phyloP scores from a whole-genome alignment of 169 alveolate species.

The Eimeria acervulina region DNA sequence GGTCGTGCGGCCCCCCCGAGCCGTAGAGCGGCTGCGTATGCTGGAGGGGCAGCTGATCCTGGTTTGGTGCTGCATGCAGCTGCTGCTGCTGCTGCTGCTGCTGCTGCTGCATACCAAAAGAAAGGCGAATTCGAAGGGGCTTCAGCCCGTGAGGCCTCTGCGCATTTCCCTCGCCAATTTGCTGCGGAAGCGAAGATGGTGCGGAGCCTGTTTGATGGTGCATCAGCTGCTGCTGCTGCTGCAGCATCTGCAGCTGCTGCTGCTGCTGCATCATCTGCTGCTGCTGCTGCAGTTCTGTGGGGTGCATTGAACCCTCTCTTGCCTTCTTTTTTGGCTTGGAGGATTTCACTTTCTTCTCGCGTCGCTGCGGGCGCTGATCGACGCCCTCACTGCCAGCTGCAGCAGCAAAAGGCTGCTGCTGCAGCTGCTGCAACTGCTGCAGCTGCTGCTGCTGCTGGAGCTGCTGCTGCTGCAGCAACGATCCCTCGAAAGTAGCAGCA shows the following conservation, averaged over 20 bases:
- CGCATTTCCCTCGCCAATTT: neutral
- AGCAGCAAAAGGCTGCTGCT: slow-evolving; percentile 43
- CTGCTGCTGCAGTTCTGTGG: neutral
- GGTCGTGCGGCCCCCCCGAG: neutral
- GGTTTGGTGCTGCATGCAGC: neutral
- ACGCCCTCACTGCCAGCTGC: neutral
- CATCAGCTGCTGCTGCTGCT: slow-evolving; percentile 3
- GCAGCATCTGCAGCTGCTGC: neutral
- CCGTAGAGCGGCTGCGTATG: slow-evolving; percentile 21
- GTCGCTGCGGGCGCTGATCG: neutral
- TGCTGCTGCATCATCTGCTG: neutral
- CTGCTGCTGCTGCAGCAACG: neutral
- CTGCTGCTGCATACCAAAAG: slow-evolving; percentile 9
- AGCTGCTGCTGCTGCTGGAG: neutral
- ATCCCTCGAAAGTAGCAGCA: neutral
- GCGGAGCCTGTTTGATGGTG: neutral
- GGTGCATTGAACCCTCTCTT: neutral
- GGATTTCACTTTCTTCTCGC: slow-evolving; percentile 4
- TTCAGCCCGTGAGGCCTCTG: slow-evolving; percentile 26
- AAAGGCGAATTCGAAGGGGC: slow-evolving; percentile 12
- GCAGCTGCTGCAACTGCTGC: slow-evolving; percentile 1
- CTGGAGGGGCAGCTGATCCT: slow-evolving; percentile 18
- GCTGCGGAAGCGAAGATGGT: neutral
- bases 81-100: slow-evolving; percentile 34
- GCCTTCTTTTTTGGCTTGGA: neutral